Conservation (phyloP, 73 alveolate species). For the Paraurostyla sp. region DNA sequence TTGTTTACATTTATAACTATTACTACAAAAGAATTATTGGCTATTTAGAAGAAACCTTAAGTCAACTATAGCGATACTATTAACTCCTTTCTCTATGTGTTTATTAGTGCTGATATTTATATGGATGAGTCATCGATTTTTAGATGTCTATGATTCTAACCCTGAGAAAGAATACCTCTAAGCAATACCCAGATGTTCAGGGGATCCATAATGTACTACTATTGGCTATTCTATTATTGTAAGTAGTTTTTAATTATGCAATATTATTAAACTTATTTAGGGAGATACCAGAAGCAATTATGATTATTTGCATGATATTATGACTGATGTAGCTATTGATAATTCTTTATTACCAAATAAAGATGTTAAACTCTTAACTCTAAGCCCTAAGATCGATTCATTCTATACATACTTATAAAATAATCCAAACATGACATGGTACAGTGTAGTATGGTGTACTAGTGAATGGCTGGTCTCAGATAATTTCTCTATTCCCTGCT, state of each 20-base stretch:
- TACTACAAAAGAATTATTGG: constrained; percentile 27
- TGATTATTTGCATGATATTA: constrained; percentile 60
- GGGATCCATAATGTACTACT: constrained; percentile 78
- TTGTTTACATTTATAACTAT: neutral
- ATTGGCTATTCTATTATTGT: constrained; percentile 83
- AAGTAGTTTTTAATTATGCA: too few relatives aligned
- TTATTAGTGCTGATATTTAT: neutral
- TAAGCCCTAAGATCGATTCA: constrained; percentile 37
- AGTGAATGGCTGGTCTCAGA: constrained; percentile 63
- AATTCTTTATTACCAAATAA: constrained; percentile 22
- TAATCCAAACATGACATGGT: constrained; percentile 55
- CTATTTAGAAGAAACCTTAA: constrained; percentile 8
- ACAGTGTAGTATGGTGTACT: constrained; percentile 70
- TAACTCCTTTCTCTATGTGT: neutral
- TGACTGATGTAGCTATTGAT: constrained; percentile 58
- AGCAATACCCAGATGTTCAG: constrained; percentile 3
- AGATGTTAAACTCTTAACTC: constrained; percentile 62
- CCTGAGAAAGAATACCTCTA: neutral
- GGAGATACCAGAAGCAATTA: constrained; percentile 40
- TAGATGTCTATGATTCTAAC: neutral
- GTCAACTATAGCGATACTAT: neutral
- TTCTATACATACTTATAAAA: constrained; percentile 47
- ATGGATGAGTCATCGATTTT: neutral
- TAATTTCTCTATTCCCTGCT: constrained; percentile 77
- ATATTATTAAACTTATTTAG: neutral